A percentile compares a stretch with the other conserved stretches of the same genome.
phyloP scores from a whole-genome alignment of 2,329 filamentous ascomycete species.

The Orbilia blumenaviensis region DNA sequence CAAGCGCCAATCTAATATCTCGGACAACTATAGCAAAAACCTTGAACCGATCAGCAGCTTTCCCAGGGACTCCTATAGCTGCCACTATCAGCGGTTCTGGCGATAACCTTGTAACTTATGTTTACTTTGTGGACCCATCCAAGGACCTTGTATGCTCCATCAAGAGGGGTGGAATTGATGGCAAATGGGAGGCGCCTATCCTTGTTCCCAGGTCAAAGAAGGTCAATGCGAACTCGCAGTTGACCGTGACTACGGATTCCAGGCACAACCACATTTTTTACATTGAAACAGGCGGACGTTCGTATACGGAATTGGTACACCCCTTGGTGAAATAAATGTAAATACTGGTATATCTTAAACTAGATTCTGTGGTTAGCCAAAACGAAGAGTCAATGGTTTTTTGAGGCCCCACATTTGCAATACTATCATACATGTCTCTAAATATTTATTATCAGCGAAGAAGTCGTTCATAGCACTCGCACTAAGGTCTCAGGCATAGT shows the following conservation, averaged over 20 bases:
- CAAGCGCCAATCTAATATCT: not conserved
- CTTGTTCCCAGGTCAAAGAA: conserved; percentile 4
- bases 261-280: conserved; percentile 5
- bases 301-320: not conserved
- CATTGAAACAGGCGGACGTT: not conserved
- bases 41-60: not conserved
- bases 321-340: not conserved
- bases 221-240: conserved; percentile 9
- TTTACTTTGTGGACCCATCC: not conserved
- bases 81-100: not conserved
- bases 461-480: too few species aligned
- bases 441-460: too few species aligned
- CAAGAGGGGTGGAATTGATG: not conserved
- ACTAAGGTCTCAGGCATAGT: too few species aligned
- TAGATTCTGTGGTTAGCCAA: too few species aligned
- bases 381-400: too few species aligned
- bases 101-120: not conserved
- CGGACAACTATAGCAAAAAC: not conserved
- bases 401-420: too few species aligned
- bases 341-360: not conserved
- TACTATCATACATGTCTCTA: too few species aligned
- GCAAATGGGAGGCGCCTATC: conserved; percentile 4
- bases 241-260: not conserved
- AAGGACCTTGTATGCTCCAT: not conserved
- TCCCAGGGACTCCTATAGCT: not conserved